Evolutionary conservation across 2,329 filamentous ascomycete species (phyloP).

Genomic region (Aspergillus fumigatus): DNA sequence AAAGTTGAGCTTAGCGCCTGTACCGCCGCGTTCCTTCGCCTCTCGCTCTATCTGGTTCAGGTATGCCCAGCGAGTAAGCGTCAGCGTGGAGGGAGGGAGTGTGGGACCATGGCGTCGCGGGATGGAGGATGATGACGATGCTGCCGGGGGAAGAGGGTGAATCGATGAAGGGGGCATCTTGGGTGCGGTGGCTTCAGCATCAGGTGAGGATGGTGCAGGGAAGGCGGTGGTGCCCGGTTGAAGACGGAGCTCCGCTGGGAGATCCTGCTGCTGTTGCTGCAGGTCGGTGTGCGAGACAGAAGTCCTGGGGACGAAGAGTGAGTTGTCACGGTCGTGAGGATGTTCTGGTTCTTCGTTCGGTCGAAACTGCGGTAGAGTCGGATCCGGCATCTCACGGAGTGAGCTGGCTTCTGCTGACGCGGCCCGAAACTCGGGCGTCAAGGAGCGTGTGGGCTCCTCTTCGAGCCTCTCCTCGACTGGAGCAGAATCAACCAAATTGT

Average conservation of each 20-base stretch:
- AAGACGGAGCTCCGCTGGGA: conserved; percentile 35
- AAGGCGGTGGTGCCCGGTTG: conserved; percentile 31
- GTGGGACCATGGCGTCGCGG: conserved; percentile 13
- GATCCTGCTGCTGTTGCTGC: conserved; percentile 17
- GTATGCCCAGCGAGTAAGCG: conserved; percentile 42
- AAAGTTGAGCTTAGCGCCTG: conserved; percentile 67
- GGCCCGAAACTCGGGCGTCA: conserved; percentile 3
- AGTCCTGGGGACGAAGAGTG: background rate
- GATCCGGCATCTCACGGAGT: conserved; percentile 20
- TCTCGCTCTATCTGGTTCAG: conserved; percentile 65
- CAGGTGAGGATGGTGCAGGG: conserved; percentile 29
- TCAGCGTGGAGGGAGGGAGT: conserved; percentile 22
- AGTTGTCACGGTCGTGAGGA: background rate
- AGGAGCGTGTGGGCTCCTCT: conserved; percentile 1
- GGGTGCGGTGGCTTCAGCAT: conserved; percentile 31
- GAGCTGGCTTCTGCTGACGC: conserved; percentile 9
- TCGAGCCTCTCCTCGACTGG: conserved; percentile 18
- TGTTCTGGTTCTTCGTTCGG: conserved; percentile 30
- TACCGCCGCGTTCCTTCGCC: conserved; percentile 68
- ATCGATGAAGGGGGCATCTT: conserved; percentile 32
- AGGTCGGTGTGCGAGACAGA: background rate
- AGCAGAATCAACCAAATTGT: conserved; percentile 10
- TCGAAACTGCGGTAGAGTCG: conserved; percentile 45
- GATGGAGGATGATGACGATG: conserved; percentile 10
- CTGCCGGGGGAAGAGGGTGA: conserved; percentile 24